Conservation (phyloP, 2,329 filamentous ascomycete genomes). For the Colletotrichum australisinense region DNA sequence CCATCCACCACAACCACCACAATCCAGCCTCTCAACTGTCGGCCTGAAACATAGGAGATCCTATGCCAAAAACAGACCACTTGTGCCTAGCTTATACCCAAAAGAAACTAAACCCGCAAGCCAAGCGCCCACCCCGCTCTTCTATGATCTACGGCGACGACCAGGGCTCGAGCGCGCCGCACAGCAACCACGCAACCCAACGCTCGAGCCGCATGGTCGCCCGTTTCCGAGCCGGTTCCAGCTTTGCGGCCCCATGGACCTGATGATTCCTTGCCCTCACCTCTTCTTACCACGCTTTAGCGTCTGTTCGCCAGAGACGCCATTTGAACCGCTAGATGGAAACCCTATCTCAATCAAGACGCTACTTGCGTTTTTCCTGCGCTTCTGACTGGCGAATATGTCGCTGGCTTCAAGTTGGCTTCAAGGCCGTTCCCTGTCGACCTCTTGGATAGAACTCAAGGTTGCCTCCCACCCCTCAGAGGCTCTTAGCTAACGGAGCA, state of each 20-base stretch:
- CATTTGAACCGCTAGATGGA: slow-evolving; percentile 7
- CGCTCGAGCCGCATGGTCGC: slow-evolving; percentile 30
- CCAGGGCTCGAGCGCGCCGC: slow-evolving; percentile 22
- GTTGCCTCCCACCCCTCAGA: neutral
- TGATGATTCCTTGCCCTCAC: neutral
- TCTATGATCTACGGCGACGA: neutral
- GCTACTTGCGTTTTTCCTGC: neutral
- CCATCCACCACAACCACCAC: neutral
- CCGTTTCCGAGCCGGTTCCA: neutral
- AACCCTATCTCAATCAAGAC: slow-evolving; percentile 22
- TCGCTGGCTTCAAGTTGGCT: neutral
- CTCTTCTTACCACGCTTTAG: slow-evolving; percentile 16
- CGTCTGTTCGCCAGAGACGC: slow-evolving; percentile 32
- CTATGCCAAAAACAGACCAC: slow-evolving; percentile 20
- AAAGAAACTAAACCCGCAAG: neutral
- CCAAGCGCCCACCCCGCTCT: neutral
- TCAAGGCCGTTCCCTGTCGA: neutral
- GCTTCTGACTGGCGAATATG: slow-evolving; percentile 1
- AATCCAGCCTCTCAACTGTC: neutral
- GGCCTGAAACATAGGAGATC: slow-evolving; percentile 25
- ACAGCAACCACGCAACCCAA: slow-evolving; percentile 23
- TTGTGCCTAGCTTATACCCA: slow-evolving; percentile 15
- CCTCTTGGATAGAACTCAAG: neutral
- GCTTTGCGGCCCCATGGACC: neutral
- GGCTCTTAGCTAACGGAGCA: neutral